Base-by-base conservation (phyloP, 1,284 basidiomycete genomes). In the Xerocomus amazonicus region DNA sequence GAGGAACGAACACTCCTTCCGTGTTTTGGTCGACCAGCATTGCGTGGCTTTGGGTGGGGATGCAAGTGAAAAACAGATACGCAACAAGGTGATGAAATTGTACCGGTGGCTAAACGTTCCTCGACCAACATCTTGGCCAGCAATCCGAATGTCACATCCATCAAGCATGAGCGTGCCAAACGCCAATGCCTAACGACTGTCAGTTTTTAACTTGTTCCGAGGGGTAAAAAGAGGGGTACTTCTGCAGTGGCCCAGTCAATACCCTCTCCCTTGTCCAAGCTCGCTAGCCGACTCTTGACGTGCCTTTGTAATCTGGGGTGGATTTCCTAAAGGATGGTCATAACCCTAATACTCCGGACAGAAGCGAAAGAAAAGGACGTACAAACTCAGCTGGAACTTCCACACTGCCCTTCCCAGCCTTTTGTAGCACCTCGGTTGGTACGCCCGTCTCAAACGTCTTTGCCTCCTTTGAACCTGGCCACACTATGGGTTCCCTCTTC, bases 211-310 rank as follows among this genome's bases (percentile, higher is more conserved):
- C 9, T 34, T 12, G 0, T 40, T 26, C 4, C 13, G n/a, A 35
- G 2, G 7, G 36, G 9, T 19, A 26, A 35, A 23, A 23, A n/a
- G 19, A 28, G 17, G 56, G 69, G 8, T 48, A 82, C 88, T 73
- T 96, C 92, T 9, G 89, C 92, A 31, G 90, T 92, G 1, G 90
- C 89, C 78, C 89, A 95, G 63, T 94, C 90, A 37, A 96, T 69
- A 1, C 85, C 87, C 35, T 74, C 74, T 3, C 80, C 86, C n/a
- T 70, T 72, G 45, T 90, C 81, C 38, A 95, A 67, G 45, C 81
- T 83, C 57, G 82, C 76, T n/a, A 92, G 60, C 3, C 92, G 77
- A 59, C 80, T 80, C 69, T 87, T 87, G 48, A 93, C 82, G 62
- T 94, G 92, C 14, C 91, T 72, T 49, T 83, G 80, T 42, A 95